Percentiles rank a stretch among this genome's conserved stretches.
phyloP scores from a whole-genome alignment of 345 rosid genomes.

The Murraya paniculata region DNA sequence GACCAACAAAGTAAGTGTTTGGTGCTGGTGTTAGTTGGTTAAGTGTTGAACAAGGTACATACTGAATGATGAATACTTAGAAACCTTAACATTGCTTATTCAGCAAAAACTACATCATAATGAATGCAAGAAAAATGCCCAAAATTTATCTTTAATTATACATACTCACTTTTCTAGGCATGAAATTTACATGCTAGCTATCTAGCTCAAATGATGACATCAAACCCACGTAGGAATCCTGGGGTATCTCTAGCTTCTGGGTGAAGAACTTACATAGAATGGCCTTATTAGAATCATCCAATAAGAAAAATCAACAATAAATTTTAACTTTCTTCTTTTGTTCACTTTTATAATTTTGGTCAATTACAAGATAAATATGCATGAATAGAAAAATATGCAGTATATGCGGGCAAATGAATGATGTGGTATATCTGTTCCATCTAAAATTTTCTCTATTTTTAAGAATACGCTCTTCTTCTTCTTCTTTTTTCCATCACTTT shows the following conservation, averaged over 20 bases:
- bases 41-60: constrained; percentile 47
- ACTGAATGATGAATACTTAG: constrained; percentile 25
- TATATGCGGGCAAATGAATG: not conserved
- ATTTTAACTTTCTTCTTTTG: not conserved
- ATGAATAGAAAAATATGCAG: not conserved
- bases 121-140: constrained; percentile 3
- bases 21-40: constrained; percentile 47
- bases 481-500: too few relatives aligned
- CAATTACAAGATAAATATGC: not conserved
- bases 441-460: too few relatives aligned
- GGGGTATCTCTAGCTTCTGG: too few relatives aligned
- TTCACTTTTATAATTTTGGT: too few relatives aligned
- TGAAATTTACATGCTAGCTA: not conserved
- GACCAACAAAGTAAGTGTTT: constrained; percentile 17
- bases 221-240: not conserved
- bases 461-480: too few relatives aligned
- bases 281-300: not conserved
- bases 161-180: not conserved
- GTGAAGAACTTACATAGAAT: not conserved
- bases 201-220: not conserved
- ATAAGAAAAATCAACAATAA: too few relatives aligned
- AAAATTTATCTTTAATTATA: not conserved
- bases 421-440: not conserved
- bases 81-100: constrained; percentile 17
- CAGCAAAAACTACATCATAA: constrained; percentile 7